Conservation (phyloP, 164 flowering plant species). For the Taxillus chinensis region DNA sequence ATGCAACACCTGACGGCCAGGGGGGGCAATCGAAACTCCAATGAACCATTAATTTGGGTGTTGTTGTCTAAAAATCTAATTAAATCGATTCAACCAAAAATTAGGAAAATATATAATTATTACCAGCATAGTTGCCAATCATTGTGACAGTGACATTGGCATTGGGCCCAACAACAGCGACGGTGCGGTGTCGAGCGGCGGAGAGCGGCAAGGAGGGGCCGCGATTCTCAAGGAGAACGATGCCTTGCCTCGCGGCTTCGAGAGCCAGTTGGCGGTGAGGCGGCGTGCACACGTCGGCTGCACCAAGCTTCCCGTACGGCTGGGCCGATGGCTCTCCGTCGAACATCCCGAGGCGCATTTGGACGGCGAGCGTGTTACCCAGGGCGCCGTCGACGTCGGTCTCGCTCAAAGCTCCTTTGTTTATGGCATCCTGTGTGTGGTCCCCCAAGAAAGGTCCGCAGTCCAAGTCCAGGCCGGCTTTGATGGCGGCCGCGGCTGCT, state of each 20-base stretch:
- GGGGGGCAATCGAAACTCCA: background rate
- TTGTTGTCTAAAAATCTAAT: too few relatives aligned
- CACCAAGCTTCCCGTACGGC: slow-evolving; percentile 55
- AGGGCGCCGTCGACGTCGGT: slow-evolving; percentile 48
- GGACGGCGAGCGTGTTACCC: slow-evolving; percentile 54
- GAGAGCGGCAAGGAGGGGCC: slow-evolving; percentile 56
- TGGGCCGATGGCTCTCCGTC: slow-evolving; percentile 63
- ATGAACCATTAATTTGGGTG: background rate
- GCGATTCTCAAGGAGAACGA: slow-evolving; percentile 67
- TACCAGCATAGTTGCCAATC: slow-evolving; percentile 82
- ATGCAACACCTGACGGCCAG: slow-evolving; percentile 48
- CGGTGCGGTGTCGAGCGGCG: slow-evolving; percentile 29
- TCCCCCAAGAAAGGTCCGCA: slow-evolving; percentile 75
- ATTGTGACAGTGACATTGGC: slow-evolving; percentile 67
- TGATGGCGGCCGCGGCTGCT: slow-evolving; percentile 84
- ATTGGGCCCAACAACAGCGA: slow-evolving; percentile 87
- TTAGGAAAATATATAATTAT: too few relatives aligned
- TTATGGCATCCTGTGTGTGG: slow-evolving; percentile 60
- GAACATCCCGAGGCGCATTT: slow-evolving; percentile 92
- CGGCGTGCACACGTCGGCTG: slow-evolving; percentile 52
- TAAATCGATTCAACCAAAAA: too few relatives aligned
- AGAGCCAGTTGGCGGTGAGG: slow-evolving; percentile 62
- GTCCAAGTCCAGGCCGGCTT: slow-evolving; percentile 92
- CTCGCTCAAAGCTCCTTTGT: slow-evolving; percentile 38
- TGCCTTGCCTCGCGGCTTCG: slow-evolving; percentile 91